Evolutionary conservation across 2,329 filamentous ascomycete genomes (phyloP), one percentile per base, ranked within the genome.

Genomic region (Penicillium sclerotiorum): DNA sequence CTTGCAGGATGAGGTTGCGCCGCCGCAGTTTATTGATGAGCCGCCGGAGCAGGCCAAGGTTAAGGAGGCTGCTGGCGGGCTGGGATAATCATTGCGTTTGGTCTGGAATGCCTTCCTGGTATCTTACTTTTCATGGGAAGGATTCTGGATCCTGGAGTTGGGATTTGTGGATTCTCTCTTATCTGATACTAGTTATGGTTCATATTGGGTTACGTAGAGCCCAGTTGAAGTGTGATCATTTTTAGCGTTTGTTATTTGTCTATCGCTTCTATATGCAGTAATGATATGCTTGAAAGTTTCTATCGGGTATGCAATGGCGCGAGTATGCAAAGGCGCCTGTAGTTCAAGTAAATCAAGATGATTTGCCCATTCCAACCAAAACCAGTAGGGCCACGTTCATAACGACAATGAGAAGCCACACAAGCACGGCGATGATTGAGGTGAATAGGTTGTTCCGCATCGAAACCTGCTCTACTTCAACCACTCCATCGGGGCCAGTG

Each of bases 21-120:
- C 90, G 30, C 84, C 84, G 17, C 86, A 91, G 45, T 97, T 99
- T 70, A 88, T 99, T 52, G 94, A 99, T 71, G 92, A 96, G 76
- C 84, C 90, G 15, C 92, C 92, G 2, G 81, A 86, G 72, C 76
- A 82, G 39, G 78, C 79, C 12, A 92, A 94, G 76, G 82, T 95
- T 41, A 94, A 93, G 77, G 90, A 95, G 72, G 89, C 84, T 38
- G 91, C 81, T 13, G 79, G 79, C 17, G 66, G 66, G 5, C 46
- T 67, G 50, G 63, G 64, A 32, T 69, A 55, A 62, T 5, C 11
- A 8, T 17, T 43, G 18, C 13, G 2, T 17, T 18, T 21, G 11
- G 17, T 7, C 5, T 23, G 28, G 2, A 22, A 7, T 23, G 4
- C 13, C 18, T 43, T 36, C 18, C 8, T 40, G 6, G 12, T 8